phyloP scores from a whole-genome alignment of 768 basidiomycete species.

The Amanita thiersii region DNA sequence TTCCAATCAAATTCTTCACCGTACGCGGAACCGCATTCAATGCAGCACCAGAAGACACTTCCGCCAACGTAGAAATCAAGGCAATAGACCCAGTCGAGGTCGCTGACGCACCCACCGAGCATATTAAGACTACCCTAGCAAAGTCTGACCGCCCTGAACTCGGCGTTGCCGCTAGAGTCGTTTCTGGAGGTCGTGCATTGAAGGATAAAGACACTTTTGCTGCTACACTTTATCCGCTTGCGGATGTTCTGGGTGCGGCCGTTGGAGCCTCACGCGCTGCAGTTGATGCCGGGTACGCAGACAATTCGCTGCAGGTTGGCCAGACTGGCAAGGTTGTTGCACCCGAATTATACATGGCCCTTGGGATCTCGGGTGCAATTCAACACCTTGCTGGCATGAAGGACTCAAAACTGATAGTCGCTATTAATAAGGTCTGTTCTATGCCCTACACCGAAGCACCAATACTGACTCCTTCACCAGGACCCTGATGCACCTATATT shows the following conservation, averaged over 20 bases:
- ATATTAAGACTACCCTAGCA: conserved; percentile 68
- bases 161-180: conserved; percentile 77
- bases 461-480: conserved; percentile 28
- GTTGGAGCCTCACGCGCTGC: conserved; percentile 98
- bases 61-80: conserved; percentile 47
- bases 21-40: conserved; percentile 88
- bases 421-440: conserved; percentile 81
- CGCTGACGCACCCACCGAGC: conserved; percentile 47
- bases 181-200: conserved; percentile 92
- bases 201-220: conserved; percentile 95
- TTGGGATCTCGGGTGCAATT: conserved; percentile 97
- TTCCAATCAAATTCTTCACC: conserved; percentile 90
- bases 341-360: conserved; percentile 90
- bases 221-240: conserved; percentile 78
- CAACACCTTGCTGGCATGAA: conserved; percentile 99
- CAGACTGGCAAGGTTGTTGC: conserved; percentile 99
- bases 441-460: neutral
- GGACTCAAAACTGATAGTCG: conserved; percentile 96
- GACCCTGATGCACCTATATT: conserved; percentile 98
- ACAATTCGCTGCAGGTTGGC: conserved; percentile 97
- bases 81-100: conserved; percentile 59
- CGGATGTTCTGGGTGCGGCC: conserved; percentile 88
- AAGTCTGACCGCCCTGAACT: conserved; percentile 93
- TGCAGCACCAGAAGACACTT: conserved; percentile 47
- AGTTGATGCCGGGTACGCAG: conserved; percentile 96